Evolutionary conservation across 2,329 filamentous ascomycete species (phyloP), one percentile per base, ranked within the genome.

Genomic region (Xylaria digitata): DNA sequence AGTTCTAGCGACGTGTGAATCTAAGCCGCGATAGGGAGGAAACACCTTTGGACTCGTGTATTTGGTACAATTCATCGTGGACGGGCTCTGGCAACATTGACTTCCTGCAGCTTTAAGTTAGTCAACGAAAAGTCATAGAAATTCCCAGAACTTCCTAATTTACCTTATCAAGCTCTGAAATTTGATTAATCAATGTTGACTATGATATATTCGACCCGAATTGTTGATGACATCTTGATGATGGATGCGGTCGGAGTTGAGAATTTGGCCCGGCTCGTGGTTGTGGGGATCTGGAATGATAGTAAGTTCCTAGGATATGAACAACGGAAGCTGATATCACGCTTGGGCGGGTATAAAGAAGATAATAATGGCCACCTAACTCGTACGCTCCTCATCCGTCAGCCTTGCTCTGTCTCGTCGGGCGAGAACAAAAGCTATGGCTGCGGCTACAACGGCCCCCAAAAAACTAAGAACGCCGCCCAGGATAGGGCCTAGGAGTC

Each of bases 391-490:
- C 50, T 55, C 59, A 30, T 62, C 50, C 7, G 40, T 34, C 30
- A 2, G 23, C n/a, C 49, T 52, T 48, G 30, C 42, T 23, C 49
- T 62, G n/a, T 26, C 23, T 13, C 17, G 59, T 4, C 23, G 59
- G 15, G 49, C 7, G 37, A 55, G 59, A 23, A 30, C 7, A 62
- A 54, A 62, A 21, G 59, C 23, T 13, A 62, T 37, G 19, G 40
- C 11, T n/a, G 59, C 59, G 8, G 59, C 59, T 21, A 40, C 26
- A n/a, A 62, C 37, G 6, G 59, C 50, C 17, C 59, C 59, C 23
- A 55, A 26, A 26, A 54, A 62, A 11, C 49, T n/a, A 34, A 62
- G 59, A 2, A 55, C 8, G 7, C 59, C 59, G 30, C 59, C 42
- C n/a, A 62, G 42, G 9, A 62, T 7, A 19, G 59, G 59, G 13